Conservation (phyloP, 768 basidiomycete genomes). For the Xerocomellus chrysenteron region DNA sequence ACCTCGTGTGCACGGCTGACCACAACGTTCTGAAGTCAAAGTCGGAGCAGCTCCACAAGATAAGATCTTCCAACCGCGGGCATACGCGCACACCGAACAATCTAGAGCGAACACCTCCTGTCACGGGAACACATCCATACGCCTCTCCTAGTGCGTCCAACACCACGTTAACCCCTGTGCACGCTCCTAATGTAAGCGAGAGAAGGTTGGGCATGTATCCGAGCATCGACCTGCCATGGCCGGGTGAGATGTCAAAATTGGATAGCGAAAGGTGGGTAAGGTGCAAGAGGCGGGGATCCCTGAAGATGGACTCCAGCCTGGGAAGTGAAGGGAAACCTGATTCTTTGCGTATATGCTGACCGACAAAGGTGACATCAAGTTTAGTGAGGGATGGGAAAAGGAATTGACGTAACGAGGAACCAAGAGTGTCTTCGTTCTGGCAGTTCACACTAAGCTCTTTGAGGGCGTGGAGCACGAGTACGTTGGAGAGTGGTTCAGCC, state of each 20-base stretch:
- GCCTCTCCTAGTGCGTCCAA: conserved; percentile 42
- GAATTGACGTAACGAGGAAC: conserved; percentile 42
- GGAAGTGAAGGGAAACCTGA: conserved; percentile 37
- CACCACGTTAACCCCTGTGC: conserved; percentile 41
- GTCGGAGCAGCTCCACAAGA: conserved; percentile 52
- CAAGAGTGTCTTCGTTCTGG: conserved; percentile 39
- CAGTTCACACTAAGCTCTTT: conserved; percentile 46
- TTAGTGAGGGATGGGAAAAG: conserved; percentile 44
- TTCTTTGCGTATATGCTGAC: conserved; percentile 25
- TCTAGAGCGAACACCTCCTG: conserved; percentile 13
- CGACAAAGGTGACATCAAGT: conserved; percentile 44
- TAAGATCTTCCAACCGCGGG: conserved; percentile 49
- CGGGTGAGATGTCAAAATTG: conserved; percentile 42
- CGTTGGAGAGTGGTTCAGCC: conserved; percentile 26
- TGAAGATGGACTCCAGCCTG: conserved; percentile 51
- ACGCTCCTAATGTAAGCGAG: conserved; percentile 47
- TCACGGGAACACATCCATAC: conserved; percentile 24
- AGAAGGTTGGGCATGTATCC: conserved; percentile 52
- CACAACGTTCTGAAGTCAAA: conserved; percentile 38
- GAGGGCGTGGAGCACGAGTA: conserved; percentile 31
- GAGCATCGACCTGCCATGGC: conserved; percentile 42
- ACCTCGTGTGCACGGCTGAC: conserved; percentile 38
- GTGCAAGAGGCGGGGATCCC: conserved; percentile 52
- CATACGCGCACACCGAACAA: conserved; percentile 45
- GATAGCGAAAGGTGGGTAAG: conserved; percentile 53